phyloP scores from a whole-genome alignment of 257 asterid genomes.

The Ocimum tenuiflorum region DNA sequence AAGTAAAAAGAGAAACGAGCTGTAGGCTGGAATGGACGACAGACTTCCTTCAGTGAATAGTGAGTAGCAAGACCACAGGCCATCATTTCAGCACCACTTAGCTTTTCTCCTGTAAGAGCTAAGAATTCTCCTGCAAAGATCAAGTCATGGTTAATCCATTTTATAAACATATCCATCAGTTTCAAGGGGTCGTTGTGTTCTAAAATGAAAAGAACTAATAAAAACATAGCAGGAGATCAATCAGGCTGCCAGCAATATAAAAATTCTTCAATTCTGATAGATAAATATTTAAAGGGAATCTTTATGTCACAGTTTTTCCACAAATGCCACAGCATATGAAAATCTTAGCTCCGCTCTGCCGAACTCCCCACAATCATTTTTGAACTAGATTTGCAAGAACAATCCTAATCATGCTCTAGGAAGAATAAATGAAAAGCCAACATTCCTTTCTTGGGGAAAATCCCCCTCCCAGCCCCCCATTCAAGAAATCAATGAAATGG shows the following conservation, averaged over 20 bases:
- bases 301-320: background rate
- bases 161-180: background rate
- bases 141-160: background rate
- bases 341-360: too few relatives aligned
- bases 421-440: background rate
- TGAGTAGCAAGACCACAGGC: constrained; percentile 97
- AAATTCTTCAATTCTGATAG: background rate
- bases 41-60: constrained; percentile 63
- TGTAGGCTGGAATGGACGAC: constrained; percentile 20
- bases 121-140: constrained; percentile 76
- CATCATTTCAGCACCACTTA: constrained; percentile 84
- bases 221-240: background rate
- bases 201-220: too few relatives aligned
- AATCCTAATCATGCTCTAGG: background rate
- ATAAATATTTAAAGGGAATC: background rate
- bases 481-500: background rate
- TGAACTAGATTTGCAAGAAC: background rate
- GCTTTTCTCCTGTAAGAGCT: constrained; percentile 89
- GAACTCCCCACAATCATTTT: background rate
- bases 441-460: background rate
- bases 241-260: background rate
- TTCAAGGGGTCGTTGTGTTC: too few relatives aligned
- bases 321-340: background rate
- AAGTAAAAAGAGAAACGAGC: background rate
- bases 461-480: background rate